phyloP scores from a whole-genome alignment of 768 basidiomycete species.

The Mycena filopes region DNA sequence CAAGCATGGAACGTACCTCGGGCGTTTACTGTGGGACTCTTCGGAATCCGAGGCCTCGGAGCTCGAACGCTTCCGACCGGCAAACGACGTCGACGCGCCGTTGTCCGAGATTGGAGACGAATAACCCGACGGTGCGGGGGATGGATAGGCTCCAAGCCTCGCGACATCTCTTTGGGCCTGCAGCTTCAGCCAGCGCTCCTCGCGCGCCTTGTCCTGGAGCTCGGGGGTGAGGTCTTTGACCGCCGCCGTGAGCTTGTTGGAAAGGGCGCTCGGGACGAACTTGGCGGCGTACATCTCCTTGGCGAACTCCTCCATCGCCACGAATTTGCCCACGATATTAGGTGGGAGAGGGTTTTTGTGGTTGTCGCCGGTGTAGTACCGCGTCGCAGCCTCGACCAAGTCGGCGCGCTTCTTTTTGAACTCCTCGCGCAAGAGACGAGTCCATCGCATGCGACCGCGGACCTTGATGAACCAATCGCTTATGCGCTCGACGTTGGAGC shows the following conservation, averaged over 20 bases:
- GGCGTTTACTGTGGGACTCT: constrained; percentile 12
- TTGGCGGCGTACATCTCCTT: constrained; percentile 43
- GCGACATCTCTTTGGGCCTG: constrained; percentile 4
- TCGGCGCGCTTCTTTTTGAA: constrained; percentile 47
- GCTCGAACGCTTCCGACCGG: constrained; percentile 15
- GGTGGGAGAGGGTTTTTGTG: constrained; percentile 34
- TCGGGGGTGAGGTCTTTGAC: constrained; percentile 43
- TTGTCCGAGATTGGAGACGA: constrained; percentile 27
- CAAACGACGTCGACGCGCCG: constrained; percentile 28
- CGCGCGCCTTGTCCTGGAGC: constrained; percentile 30
- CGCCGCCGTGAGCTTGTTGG: constrained; percentile 39
- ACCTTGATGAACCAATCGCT: constrained; percentile 60
- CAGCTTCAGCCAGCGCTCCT: constrained; percentile 21
- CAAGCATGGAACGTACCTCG: constrained; percentile 8
- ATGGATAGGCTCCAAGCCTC: constrained; percentile 12
- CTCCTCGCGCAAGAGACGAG: constrained; percentile 44
- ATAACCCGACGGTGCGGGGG: constrained; percentile 9
- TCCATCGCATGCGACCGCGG: constrained; percentile 67
- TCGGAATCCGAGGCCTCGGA: constrained; percentile 17
- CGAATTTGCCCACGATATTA: constrained; percentile 37
- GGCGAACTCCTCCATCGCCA: constrained; percentile 39
- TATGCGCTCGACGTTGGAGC: constrained; percentile 42
- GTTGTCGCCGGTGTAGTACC: constrained; percentile 42
- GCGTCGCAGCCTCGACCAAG: constrained; percentile 51
- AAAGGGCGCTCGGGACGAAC: constrained; percentile 41